Conservation (phyloP, 2,329 filamentous ascomycete species). For the Penicillium janthinellum region DNA sequence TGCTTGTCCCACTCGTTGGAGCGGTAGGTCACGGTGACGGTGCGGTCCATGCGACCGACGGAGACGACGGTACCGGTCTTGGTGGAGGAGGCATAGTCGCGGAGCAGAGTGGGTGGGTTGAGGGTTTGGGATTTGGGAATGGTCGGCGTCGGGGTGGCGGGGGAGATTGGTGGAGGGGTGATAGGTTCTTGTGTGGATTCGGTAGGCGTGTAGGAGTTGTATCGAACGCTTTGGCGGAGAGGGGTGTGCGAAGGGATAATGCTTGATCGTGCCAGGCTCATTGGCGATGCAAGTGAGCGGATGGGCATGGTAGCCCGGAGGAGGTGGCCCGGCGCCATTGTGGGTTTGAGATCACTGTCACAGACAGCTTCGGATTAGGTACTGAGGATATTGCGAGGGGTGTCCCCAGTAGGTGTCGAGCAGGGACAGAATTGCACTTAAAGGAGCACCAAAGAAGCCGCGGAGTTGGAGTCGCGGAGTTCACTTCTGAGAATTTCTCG, state of each 20-base stretch:
- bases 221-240: conserved; percentile 20
- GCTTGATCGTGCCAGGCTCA: conserved; percentile 29
- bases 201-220: conserved; percentile 18
- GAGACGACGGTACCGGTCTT: conserved; percentile 45
- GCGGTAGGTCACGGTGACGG: conserved; percentile 41
- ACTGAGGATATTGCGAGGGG: not conserved
- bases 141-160: conserved; percentile 8
- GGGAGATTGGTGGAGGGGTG: conserved; percentile 11
- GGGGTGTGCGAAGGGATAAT: conserved; percentile 20
- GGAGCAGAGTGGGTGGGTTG: conserved; percentile 33
- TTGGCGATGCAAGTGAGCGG: conserved; percentile 30
- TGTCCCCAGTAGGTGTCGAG: not conserved
- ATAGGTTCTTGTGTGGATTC: conserved; percentile 15
- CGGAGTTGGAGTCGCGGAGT: conserved; percentile 12
- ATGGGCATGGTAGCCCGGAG: conserved; percentile 37
- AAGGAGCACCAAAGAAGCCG: conserved; percentile 6
- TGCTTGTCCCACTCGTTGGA: conserved; percentile 40
- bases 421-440: not conserved
- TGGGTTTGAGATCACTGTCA: conserved; percentile 4
- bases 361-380: not conserved
- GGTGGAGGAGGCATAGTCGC: conserved; percentile 38
- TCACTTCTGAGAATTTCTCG: conserved; percentile 35
- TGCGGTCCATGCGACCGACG: conserved; percentile 46
- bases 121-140: conserved; percentile 8
- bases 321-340: conserved; percentile 35